Evolutionary conservation across 371 early-diverging fungal genomes (phyloP).

Genomic region (Blakeslea trispora): DNA sequence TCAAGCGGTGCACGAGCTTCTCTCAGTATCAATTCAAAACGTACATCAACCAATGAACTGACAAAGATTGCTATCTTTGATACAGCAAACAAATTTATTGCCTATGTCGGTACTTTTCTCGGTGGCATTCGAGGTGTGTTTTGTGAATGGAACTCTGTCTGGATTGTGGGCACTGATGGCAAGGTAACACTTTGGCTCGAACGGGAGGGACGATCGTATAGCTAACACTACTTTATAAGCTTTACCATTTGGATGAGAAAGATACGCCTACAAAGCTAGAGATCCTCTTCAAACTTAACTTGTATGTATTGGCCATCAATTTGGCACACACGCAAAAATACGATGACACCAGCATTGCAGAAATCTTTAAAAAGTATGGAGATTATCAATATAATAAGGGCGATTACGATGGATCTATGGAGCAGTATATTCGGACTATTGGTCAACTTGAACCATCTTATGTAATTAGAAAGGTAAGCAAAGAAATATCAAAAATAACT

Average conservation of each 20-base stretch:
- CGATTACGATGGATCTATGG: constrained; percentile 91
- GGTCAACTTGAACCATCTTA: constrained; percentile 95
- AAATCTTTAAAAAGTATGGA: constrained; percentile 91
- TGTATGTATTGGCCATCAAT: constrained; percentile 86
- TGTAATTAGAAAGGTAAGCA: constrained; percentile 84
- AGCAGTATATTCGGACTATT: constrained; percentile 89
- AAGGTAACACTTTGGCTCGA: constrained; percentile 49
- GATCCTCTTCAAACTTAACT: constrained; percentile 82
- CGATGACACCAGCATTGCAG: constrained; percentile 75
- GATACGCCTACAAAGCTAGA: constrained; percentile 87
- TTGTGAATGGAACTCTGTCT: constrained; percentile 91
- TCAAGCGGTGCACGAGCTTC: constrained; percentile 38
- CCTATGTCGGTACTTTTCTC: constrained; percentile 75
- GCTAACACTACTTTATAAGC: too few relatives aligned
- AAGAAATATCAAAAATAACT: too few relatives aligned
- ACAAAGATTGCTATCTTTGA: constrained; percentile 89
- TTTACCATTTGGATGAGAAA: constrained; percentile 85
- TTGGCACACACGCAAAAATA: constrained; percentile 76
- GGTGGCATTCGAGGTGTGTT: constrained; percentile 70
- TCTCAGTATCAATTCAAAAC: constrained; percentile 31
- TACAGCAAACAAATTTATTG: constrained; percentile 87
- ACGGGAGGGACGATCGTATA: too few relatives aligned
- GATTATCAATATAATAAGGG: constrained; percentile 83
- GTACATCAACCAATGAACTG: constrained; percentile 39
- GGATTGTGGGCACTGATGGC: constrained; percentile 80